Base-by-base conservation (phyloP, 2,329 filamentous ascomycete species). In the Arthroderma sp. region DNA sequence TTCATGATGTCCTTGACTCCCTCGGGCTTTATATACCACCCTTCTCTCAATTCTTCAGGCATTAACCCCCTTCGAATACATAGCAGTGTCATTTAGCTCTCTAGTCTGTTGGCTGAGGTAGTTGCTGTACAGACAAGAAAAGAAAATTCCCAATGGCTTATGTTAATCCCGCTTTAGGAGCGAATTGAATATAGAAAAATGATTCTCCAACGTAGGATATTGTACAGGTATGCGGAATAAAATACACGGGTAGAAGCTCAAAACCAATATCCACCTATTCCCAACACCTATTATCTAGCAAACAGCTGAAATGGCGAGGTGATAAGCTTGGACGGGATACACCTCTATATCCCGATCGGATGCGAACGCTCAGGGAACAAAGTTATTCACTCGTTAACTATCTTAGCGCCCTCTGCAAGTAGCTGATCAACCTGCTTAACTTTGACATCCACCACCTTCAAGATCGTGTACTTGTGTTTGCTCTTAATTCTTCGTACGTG, bases 391-490 rank as follows among this genome's bases (percentile, higher is more conserved):
- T 66, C 65, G 57, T 68, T 65, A 44, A 72, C 67, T 59, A 73
- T 66, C 43, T 70, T 67, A 33, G 68, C 72, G 21, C 73, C 72
- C 59, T 74, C 74, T 47, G 62, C 61, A 66, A 77, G 66, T 66
- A 82, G 70, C 68, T 81, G 76, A 54, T 82, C 80, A 59, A 79
- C 61, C 25, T 73, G 75, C 71, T 77, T 81, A 4, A 95, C 78
- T 68, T 81, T 85, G 61, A 97, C 69, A 73, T 97, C 88, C 68
- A 86, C 86, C 62, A 98, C 86, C 67, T 84, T 80, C 72, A 98
- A 68, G 21, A 95, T 81, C 2, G 93, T 98, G 72, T 87, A 95
- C 66, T 82, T 80, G 70, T 95, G 88, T 80, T 98, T 96, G 77
- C 89, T 96, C 76, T 80, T 85, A 8, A 93, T 86, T 59, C 80